Base-by-base conservation (phyloP, 1,284 basidiomycete species). In the Puccinia coronata region DNA sequence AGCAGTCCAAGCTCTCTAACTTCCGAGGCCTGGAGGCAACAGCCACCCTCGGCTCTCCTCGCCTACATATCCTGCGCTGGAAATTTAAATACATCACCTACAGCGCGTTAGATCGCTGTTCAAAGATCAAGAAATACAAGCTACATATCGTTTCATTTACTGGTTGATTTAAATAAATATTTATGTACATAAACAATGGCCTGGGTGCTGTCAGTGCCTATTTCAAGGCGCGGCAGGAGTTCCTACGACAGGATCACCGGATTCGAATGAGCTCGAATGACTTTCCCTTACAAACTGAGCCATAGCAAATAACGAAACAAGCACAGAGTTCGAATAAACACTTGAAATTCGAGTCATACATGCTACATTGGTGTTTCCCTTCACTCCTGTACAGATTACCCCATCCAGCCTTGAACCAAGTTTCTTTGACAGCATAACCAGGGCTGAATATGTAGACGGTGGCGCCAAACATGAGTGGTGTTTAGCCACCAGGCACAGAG, bases 201-300 rank as follows among this genome's bases (percentile, higher is more conserved):
- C 11, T 28, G 9, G 14, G 5, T 61, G 57, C 57, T 63, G 34
- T 63, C 34, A 39, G 34, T 39, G 8, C 18, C 34, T 2, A 57
- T 57, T 57, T 57, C 55, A 14, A 39, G 34, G 18, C 59, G 43
- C 43, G 16, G 43, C 43, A 47, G 43, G 43, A 47, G 16, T 47
- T 47, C 43, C 43, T 47, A 47, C 43, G 43, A 47, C 16, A 47
- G 9, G 43, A 63, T 3, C 18, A 6, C 59, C 18, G 31, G 18
- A 18, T 23, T 39, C 34, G 59, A 63, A 63, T 63, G 18, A 63
- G 59, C 59, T 63, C 59, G 59, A 39, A 63, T 63, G 34, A 63
- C 59, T 34, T 47, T 47, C 43, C 16, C 9, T 6, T 47, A n/a
- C n/a, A 25, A 16, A 59, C 28, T 14, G 43, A 20, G 49, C 49